Evolutionary conservation across 1,284 basidiomycete genomes (phyloP).

Genomic region (Austropuccinia psidii): DNA sequence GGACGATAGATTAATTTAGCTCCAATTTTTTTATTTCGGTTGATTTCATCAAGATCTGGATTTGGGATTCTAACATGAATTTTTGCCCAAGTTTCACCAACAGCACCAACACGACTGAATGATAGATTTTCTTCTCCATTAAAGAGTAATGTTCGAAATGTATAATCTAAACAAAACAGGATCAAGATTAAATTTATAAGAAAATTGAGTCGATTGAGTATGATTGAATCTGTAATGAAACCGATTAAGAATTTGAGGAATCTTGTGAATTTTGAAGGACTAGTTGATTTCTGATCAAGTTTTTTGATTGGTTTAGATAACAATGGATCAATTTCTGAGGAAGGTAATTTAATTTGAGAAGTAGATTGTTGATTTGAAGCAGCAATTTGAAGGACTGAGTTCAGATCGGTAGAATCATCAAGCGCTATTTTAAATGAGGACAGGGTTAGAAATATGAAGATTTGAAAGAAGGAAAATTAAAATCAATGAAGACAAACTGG

Average conservation of each 20-base stretch:
- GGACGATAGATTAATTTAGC: slow-evolving; percentile 26
- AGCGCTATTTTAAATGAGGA: too few relatives aligned
- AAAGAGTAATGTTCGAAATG: slow-evolving; percentile 53
- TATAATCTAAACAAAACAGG: slow-evolving; percentile 54
- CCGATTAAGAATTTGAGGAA: slow-evolving; percentile 38
- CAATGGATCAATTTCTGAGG: background rate
- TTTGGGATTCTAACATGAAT: slow-evolving; percentile 58
- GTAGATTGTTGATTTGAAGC: background rate
- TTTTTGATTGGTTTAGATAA: background rate
- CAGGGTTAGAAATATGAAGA: too few relatives aligned
- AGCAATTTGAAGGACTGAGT: too few relatives aligned
- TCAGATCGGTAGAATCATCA: too few relatives aligned
- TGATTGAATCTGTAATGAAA: slow-evolving; percentile 34
- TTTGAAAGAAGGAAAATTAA: too few relatives aligned
- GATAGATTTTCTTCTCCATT: slow-evolving; percentile 55
- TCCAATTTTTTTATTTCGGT: background rate
- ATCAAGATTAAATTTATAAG: slow-evolving; percentile 55
- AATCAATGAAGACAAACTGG: too few relatives aligned
- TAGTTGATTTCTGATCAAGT: background rate
- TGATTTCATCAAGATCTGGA: background rate
- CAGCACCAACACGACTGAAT: slow-evolving; percentile 62
- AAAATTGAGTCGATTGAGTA: slow-evolving; percentile 40
- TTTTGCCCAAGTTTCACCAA: slow-evolving; percentile 59
- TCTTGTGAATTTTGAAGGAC: slow-evolving; percentile 26
- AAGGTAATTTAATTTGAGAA: background rate